Evolutionary conservation across 805 yeast species (phyloP), one percentile per base, ranked within the genome.

Genomic region (Metschnikowia arizonensis): DNA sequence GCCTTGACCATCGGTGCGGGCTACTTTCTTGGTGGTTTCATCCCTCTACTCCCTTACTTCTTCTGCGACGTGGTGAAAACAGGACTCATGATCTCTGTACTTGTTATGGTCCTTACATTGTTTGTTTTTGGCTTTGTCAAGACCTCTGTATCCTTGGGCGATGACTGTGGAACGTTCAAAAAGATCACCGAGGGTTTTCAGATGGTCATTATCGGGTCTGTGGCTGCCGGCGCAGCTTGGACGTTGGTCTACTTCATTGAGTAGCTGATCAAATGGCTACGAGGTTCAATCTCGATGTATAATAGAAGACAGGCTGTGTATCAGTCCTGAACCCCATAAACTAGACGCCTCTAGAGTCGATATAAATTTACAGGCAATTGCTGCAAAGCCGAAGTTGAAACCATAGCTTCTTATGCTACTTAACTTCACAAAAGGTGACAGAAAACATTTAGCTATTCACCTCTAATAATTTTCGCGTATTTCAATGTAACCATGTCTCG

Each of bases 171-270:
- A n/a, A 58, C 62, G 1, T 57, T 61, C 50, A 79, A 78, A 52
- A 84, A 83, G 59, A 67, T 84, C 3, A 68, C 73, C 42, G 97
- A 90, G 64, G 98, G 97, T 35, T 46, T 84, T 15, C 95, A 88
- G 67, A 91, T 93, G 98, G 82, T 88, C 44, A 66, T 84, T n/a
- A 90, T 88, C 41, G 99, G 99, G 32, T 95, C 97, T n/a, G 70
- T 85, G 26, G 98, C 99, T 18, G 98, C 99, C 4, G 95, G 96
- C 4, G 86, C 95, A 19, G 99, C 99, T 9, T 91, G 96, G 96
- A 80, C 79, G 36, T 78, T 90, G 61, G 99, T 91, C 28, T 84
- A 82, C 62, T 63, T 83, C 52, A 81, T 91, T 49, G 96, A 83
- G 45, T 49, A 34, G 39, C 28, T 4, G 38, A 14, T 14, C 11